Percentiles rank a stretch among this genome's conserved stretches.
phyloP scores from a whole-genome alignment of 352 stramenopile genomes.

The Peronospora farinosa region DNA sequence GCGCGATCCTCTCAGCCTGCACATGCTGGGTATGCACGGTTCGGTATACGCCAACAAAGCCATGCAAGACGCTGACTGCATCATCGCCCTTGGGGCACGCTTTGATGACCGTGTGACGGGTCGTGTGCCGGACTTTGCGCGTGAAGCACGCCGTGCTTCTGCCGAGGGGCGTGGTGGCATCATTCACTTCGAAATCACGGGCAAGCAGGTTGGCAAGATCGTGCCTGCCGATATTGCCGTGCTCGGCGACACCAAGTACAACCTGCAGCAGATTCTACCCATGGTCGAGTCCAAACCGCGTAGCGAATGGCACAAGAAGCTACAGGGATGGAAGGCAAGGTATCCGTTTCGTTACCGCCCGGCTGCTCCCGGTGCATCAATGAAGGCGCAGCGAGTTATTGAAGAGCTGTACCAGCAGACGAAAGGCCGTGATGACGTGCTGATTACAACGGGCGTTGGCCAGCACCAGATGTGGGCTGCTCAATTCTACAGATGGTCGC shows the following conservation, averaged over 20 bases:
- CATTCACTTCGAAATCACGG: constrained; percentile 93
- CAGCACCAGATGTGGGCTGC: constrained; percentile 96
- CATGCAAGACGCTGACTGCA: constrained; percentile 91
- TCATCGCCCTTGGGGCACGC: constrained; percentile 91
- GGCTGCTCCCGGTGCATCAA: constrained; percentile 52
- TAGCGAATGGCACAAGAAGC: constrained; percentile 89
- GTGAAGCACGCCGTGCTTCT: constrained; percentile 86
- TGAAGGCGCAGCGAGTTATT: constrained; percentile 93
- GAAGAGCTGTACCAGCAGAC: constrained; percentile 91
- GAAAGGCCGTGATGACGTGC: constrained; percentile 86
- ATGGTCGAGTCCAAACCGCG: constrained; percentile 76
- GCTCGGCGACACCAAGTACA: constrained; percentile 86
- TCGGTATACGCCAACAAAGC: constrained; percentile 95
- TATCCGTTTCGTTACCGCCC: constrained; percentile 91
- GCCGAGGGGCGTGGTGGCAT: constrained; percentile 90
- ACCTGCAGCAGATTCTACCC: constrained; percentile 86
- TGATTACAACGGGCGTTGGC: constrained; percentile 93
- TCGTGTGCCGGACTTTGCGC: constrained; percentile 89
- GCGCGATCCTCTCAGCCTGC: constrained; percentile 88
- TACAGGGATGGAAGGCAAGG: constrained; percentile 86
- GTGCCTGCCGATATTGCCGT: constrained; percentile 74
- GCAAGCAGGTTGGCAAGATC: constrained; percentile 84
- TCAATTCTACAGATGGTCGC: constrained; percentile 94
- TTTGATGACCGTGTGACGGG: constrained; percentile 96
- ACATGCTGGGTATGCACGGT: constrained; percentile 97